Conservation (phyloP, 2,329 filamentous ascomycete species). For the Exophiala aquamarina region DNA sequence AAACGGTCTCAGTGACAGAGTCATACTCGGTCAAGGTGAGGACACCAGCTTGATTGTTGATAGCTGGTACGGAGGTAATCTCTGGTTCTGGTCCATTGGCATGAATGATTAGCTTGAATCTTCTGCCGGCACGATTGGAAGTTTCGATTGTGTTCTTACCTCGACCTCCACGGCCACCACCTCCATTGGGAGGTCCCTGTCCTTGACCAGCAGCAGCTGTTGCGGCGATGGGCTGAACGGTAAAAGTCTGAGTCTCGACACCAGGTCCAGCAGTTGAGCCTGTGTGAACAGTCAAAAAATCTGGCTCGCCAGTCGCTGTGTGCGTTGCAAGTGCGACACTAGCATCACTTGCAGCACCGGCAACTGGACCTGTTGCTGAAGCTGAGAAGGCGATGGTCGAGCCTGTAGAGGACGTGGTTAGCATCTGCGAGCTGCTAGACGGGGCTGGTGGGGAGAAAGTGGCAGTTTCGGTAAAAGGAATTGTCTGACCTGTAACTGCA, state of each 20-base stretch:
- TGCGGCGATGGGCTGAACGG: slow-evolving; percentile 18
- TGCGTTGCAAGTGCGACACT: slow-evolving; percentile 19
- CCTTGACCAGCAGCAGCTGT: slow-evolving; percentile 4
- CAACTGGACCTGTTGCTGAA: slow-evolving; percentile 19
- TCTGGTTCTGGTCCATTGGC: background rate
- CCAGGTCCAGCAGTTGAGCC: slow-evolving; percentile 20
- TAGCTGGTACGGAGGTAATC: background rate
- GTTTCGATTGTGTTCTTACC: background rate
- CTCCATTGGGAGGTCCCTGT: background rate
- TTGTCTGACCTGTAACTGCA: slow-evolving; percentile 26
- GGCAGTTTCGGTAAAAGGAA: slow-evolving; percentile 12
- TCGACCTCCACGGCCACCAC: background rate
- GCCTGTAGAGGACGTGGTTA: slow-evolving; percentile 12
- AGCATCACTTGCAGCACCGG: slow-evolving; percentile 24
- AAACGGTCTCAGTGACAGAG: slow-evolving; percentile 18
- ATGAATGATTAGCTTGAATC: background rate
- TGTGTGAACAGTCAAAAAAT: slow-evolving; percentile 21
- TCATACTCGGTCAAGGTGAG: slow-evolving; percentile 23
- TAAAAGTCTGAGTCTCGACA: slow-evolving; percentile 23
- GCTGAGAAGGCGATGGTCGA: slow-evolving; percentile 22
- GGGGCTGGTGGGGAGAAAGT: background rate
- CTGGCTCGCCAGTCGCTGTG: slow-evolving; percentile 13
- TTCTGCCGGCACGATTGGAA: background rate
- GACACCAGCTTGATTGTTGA: slow-evolving; percentile 11
- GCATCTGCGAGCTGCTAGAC: background rate